Conservation (phyloP, 1,284 basidiomycete genomes). For the Cryptococcus jaspeensis region DNA sequence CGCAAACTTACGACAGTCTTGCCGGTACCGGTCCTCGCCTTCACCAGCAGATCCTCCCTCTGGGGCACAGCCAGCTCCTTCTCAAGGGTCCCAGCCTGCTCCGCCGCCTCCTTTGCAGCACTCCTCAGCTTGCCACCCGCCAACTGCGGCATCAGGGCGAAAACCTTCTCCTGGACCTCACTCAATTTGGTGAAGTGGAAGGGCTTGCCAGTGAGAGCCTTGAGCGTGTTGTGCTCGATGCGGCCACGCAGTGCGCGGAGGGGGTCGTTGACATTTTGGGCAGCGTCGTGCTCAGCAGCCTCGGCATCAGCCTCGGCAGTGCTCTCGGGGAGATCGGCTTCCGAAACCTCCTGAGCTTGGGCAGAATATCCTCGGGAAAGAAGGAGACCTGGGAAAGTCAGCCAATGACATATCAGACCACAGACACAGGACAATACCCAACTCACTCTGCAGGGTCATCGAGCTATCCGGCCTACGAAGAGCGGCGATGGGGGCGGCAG, state of each 20-base stretch:
- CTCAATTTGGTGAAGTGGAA: conserved; percentile 77
- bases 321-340: conserved; percentile 17
- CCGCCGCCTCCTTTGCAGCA: conserved; percentile 20
- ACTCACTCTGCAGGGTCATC: background rate
- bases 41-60: conserved; percentile 42
- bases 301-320: background rate
- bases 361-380: conserved; percentile 18
- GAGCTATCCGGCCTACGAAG: background rate
- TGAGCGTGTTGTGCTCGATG: conserved; percentile 57
- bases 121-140: conserved; percentile 30
- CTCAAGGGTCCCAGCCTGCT: conserved; percentile 21
- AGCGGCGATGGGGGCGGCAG: background rate
- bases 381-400: conserved; percentile 10
- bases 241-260: conserved; percentile 56
- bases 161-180: conserved; percentile 77
- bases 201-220: conserved; percentile 65
- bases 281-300: background rate
- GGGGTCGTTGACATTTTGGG: conserved; percentile 11
- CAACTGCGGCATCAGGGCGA: conserved; percentile 59
- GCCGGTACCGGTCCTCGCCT: conserved; percentile 87
- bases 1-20: conserved; percentile 65
- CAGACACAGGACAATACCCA: background rate
- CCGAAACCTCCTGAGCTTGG: conserved; percentile 12
- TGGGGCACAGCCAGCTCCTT: conserved; percentile 10
- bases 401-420: background rate